A percentile compares a stretch with the other conserved stretches of the same genome.
These are phyloP conservation scores for Umbelopsis vinacea DNA, from an alignment of 192 early-diverging fungal species.

Conservation along the genomic window DNA sequence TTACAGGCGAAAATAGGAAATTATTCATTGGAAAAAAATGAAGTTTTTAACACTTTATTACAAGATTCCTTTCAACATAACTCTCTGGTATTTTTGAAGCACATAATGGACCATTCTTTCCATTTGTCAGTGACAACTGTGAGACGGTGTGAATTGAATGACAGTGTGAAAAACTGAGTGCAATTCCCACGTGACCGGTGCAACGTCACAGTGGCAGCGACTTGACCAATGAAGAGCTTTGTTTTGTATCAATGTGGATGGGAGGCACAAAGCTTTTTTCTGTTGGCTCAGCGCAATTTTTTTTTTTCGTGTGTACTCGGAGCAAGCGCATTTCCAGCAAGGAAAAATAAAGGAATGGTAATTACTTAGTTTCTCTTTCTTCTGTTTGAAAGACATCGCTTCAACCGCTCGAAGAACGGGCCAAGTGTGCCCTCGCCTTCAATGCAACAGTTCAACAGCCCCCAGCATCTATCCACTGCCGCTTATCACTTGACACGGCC, in stretches of 20 bases:
- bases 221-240: neutral
- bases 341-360: conserved; percentile 22
- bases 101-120: too few species aligned
- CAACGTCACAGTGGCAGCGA: conserved; percentile 6
- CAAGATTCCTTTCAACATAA: too few species aligned
- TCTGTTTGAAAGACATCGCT: conserved; percentile 5
- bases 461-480: neutral
- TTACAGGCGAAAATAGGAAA: too few species aligned
- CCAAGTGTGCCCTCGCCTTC: conserved; percentile 19
- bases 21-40: too few species aligned
- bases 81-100: too few species aligned
- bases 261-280: conserved; percentile 9
- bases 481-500: conserved; percentile 11
- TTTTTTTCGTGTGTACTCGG: conserved; percentile 21
- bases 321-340: conserved; percentile 22
- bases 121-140: too few species aligned
- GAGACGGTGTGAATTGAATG: too few species aligned
- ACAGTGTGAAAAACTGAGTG: too few species aligned
- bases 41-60: too few species aligned
- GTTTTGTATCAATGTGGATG: neutral
- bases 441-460: conserved; percentile 21
- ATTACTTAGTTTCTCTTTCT: conserved; percentile 5
- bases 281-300: conserved; percentile 22
- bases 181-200: conserved; percentile 1
- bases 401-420: conserved; percentile 17